Conservation (phyloP, 441 rosid species). For the Croton laevigatus region DNA sequence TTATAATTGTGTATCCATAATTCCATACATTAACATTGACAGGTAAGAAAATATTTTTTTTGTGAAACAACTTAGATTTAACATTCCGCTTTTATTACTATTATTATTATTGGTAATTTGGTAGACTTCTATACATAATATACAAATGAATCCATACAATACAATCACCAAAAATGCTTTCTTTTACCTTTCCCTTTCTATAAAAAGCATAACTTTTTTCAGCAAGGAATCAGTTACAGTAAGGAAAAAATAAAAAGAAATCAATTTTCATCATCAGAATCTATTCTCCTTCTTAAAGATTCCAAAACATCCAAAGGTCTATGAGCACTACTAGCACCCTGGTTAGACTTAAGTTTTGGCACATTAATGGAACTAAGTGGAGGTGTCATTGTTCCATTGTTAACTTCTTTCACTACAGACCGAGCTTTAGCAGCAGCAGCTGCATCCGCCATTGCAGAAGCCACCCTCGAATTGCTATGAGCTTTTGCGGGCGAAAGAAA, state of each 20-base stretch:
- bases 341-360: constrained; percentile 62
- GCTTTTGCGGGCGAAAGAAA: constrained; percentile 36
- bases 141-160: not conserved
- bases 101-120: not conserved
- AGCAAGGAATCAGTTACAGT: not conserved
- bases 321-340: constrained; percentile 32
- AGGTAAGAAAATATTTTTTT: too few species aligned
- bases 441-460: constrained; percentile 63
- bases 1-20: too few species aligned
- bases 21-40: too few species aligned
- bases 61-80: too few species aligned
- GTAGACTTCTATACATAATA: not conserved
- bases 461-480: constrained; percentile 42
- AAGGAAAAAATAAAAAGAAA: not conserved
- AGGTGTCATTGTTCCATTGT: constrained; percentile 58
- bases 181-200: not conserved
- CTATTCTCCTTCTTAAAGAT: constrained; percentile 71
- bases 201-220: not conserved
- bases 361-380: constrained; percentile 64
- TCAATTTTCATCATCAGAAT: constrained; percentile 69
- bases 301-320: constrained; percentile 65
- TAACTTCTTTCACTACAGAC: constrained; percentile 74
- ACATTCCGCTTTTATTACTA: too few species aligned
- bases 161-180: not conserved
- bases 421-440: constrained; percentile 64